Base-by-base conservation (phyloP, 2,329 filamentous ascomycete species). In the Botrytis byssoidea region DNA sequence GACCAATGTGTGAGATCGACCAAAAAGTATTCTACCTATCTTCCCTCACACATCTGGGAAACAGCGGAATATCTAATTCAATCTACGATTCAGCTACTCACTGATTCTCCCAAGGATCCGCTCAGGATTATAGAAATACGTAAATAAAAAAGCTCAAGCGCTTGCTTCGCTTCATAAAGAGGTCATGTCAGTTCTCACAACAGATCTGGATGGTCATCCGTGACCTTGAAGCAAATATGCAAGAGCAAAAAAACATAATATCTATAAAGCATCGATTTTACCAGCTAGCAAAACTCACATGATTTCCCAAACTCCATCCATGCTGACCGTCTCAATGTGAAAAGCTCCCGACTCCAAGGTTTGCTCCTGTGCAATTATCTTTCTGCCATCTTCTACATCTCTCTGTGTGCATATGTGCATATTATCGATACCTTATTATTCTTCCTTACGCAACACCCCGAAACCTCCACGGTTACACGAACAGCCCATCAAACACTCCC, bases 401-500 rank as follows among this genome's bases (percentile, higher is more conserved):
- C 18, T 57, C n/a, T 42, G 35, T 42, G 18, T 57, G n/a, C 51
- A 12, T n/a, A n/a, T 68, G 25, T 16, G 8, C 25, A n/a, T 64
- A 42, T 44, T 42, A 64, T 29, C 18, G 25, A 29, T 16, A 64
- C 16, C 25, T 10, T 42, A 44, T 64, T 29, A 8, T 29, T 25
- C 61, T 20, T 20, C n/a, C 14, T 16, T 20, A 18, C 25, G 10
- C 14, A 40, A n/a, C 6, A 64, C 22, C n/a, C 37, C 25, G 3
- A 37, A 40, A 18, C 12, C 22, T 63, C 25, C 22, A 4, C 22
- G 12, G 18, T 0, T n/a, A 16, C 25, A 7, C 35, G 7, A 18
- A 7, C 44, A 57, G 12, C 35, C 2, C 22, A 64, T 66, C 48
- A 64, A n/a, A 32, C 35, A 55, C 92, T 65, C 20, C 94, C 94